phyloP scores from a whole-genome alignment of 1,139 yeast genomes.

The Wickerhamomyces sp. region DNA sequence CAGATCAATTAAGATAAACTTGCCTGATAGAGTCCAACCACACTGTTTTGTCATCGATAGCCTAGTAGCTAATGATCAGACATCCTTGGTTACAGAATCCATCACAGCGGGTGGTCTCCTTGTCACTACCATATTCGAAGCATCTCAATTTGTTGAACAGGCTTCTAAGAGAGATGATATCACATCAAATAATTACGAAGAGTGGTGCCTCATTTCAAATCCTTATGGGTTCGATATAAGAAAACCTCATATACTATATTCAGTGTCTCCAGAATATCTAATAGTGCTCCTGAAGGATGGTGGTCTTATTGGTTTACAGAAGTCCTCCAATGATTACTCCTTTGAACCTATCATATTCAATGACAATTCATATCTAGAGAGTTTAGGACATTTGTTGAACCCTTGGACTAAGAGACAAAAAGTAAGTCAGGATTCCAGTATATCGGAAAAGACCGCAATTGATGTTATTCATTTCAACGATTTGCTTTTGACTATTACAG shows the following conservation, averaged over 20 bases:
- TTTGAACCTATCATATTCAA: conserved; percentile 50
- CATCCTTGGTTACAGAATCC: conserved; percentile 25
- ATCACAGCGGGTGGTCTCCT: conserved; percentile 32
- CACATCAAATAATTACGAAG: conserved; percentile 18
- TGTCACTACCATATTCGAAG: conserved; percentile 27
- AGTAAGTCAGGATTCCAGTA: conserved; percentile 13
- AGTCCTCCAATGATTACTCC: conserved; percentile 35
- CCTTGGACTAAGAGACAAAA: conserved; percentile 20
- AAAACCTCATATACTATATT: conserved; percentile 50
- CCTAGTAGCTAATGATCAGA: conserved; percentile 7
- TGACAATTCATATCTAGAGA: conserved; percentile 49
- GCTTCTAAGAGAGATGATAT: conserved; percentile 7
- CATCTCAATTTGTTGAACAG: conserved; percentile 24
- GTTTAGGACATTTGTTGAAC: conserved; percentile 29
- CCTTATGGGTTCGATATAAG: conserved; percentile 76
- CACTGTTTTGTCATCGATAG: conserved; percentile 19
- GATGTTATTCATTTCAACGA: conserved; percentile 24
- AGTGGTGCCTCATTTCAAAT: conserved; percentile 62
- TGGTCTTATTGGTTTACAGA: conserved; percentile 49
- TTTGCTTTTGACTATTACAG: conserved; percentile 35
- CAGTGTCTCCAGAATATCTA: conserved; percentile 39
- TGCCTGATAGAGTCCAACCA: conserved; percentile 24
- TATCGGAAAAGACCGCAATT: conserved; percentile 29
- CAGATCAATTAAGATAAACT: conserved; percentile 20
- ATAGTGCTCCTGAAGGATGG: conserved; percentile 71